Base-by-base conservation (phyloP, 1,139 yeast genomes). In the Pichia sp. region DNA sequence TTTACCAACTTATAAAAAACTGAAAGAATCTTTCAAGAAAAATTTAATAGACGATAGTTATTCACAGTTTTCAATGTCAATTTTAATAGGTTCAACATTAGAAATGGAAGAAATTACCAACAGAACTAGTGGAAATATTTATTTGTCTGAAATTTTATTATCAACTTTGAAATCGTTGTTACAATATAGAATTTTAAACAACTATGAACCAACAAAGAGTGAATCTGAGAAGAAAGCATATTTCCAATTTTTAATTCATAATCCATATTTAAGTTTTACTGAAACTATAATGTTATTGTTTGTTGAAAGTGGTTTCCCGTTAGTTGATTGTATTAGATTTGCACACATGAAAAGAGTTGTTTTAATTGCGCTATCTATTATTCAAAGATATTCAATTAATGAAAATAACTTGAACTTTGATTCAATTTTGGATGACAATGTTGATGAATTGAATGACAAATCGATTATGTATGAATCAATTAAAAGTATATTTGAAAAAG, bases 101-200 rank as follows among this genome's bases (percentile, higher is more conserved):
- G 71, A 76, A 42, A 73, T 79, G 74, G 62, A 70, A 44, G 88
- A 82, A 58, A 73, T 80, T 26, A 59, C 80, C 0, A 68, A 78
- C 1, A 70, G 88, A 54, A 26, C 32, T 26, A 76, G 76, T 1
- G 27, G 27, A 5, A 63, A 73, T 12, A 40, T 43, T 8, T 29
- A 36, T 18, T 42, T 58, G 15, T 47, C 56, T 16, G 56, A 57
- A 25, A 52, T 54, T 38, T 47, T 46, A 54, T 57, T 25, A 64
- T 67, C 54, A 54, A 69, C 56, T 59, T 72, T 53, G 59, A 68
- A 43, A 51, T 76, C 57, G 45, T 59, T 78, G 54, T 51, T 73
- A 11, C 76, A 72, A 50, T 63, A 55, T 47, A 51, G 65, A 29
- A 53, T 57, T 13, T 52, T 62, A 18, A 35, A 55, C 13, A 56